These are phyloP conservation scores for Graphiopsis chlorocephala DNA, from an alignment of 2,329 filamentous ascomycete genomes.

Conservation along the genomic window DNA sequence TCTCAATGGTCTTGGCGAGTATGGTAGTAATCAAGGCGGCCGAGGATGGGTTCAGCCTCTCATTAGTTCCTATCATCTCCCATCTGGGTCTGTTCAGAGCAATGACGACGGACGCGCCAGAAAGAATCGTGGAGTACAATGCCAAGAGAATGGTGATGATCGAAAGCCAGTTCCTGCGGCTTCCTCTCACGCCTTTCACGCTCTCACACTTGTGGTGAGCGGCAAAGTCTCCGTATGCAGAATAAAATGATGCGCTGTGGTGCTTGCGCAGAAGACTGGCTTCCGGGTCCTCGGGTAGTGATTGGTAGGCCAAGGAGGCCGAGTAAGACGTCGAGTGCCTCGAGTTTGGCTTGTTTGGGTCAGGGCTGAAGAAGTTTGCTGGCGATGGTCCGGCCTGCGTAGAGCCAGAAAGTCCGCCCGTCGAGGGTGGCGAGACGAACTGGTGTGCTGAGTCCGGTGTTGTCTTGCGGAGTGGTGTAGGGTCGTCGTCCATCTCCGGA, in stretches of 20 bases:
- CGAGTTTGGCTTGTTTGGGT: neutral
- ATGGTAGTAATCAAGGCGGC: slow-evolving; percentile 67
- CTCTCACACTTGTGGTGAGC: slow-evolving; percentile 6
- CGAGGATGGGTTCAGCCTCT: slow-evolving; percentile 57
- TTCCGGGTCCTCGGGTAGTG: neutral
- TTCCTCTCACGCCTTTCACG: slow-evolving; percentile 1
- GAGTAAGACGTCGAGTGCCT: neutral
- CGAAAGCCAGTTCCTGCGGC: slow-evolving; percentile 46
- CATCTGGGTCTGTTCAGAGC: slow-evolving; percentile 63
- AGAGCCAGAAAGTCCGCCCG: slow-evolving; percentile 22
- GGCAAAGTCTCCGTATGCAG: slow-evolving; percentile 11
- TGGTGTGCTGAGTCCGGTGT: slow-evolving; percentile 11
- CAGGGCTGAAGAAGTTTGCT: neutral
- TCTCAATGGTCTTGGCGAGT: slow-evolving; percentile 72
- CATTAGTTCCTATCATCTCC: slow-evolving; percentile 53
- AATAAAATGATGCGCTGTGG: slow-evolving; percentile 1
- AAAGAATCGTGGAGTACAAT: slow-evolving; percentile 62
- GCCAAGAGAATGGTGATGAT: slow-evolving; percentile 45
- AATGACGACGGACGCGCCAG: slow-evolving; percentile 63
- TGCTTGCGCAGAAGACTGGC: slow-evolving; percentile 3
- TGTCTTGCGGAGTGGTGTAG: neutral
- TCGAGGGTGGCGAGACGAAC: slow-evolving; percentile 25
- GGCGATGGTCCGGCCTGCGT: slow-evolving; percentile 7
- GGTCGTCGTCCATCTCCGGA: neutral
- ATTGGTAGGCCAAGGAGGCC: neutral